Percentiles rank a stretch among this genome's conserved stretches.
Conservation (phyloP, 2,329 filamentous ascomycete genomes). For the Cylindrodendrum hubeiense region DNA sequence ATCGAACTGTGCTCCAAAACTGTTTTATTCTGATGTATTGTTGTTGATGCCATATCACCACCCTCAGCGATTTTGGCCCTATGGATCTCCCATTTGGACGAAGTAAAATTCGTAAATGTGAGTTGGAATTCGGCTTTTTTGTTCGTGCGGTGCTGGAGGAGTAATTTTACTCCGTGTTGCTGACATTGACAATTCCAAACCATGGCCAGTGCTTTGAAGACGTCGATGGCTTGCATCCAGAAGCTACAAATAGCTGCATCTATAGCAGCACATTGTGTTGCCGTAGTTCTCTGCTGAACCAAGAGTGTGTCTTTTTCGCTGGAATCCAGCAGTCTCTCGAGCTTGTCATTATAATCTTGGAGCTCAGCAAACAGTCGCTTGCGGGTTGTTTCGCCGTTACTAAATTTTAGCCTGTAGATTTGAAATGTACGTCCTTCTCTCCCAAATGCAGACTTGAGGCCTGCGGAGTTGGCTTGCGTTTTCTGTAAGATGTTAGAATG, state of each 20-base stretch:
- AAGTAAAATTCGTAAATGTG: constrained; percentile 11
- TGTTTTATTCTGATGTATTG: too few species aligned
- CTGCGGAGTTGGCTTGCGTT: background rate
- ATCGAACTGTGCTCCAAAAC: too few species aligned
- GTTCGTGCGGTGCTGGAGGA: constrained; percentile 40
- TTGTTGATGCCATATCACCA: background rate
- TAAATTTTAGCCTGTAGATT: constrained; percentile 39
- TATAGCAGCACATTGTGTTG: constrained; percentile 1
- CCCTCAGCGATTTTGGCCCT: background rate
- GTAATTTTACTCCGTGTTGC: constrained; percentile 37
- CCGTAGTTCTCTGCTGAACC: constrained; percentile 4
- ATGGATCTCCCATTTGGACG: background rate
- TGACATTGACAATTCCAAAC: constrained; percentile 42
- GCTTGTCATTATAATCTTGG: constrained; percentile 33
- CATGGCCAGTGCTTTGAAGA: constrained; percentile 37
- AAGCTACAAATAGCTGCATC: constrained; percentile 40
- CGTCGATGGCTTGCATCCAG: constrained; percentile 38
- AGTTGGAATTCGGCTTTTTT: constrained; percentile 35
- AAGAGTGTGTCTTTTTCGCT: constrained; percentile 33
- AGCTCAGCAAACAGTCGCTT: constrained; percentile 39
- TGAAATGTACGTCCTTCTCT: constrained; percentile 29
- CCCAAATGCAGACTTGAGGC: background rate
- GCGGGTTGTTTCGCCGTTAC: constrained; percentile 32
- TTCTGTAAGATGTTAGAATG: background rate
- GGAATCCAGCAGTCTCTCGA: constrained; percentile 36